phyloP scores from a whole-genome alignment of 1,284 basidiomycete genomes.

The Bondarzewia mesenterica region DNA sequence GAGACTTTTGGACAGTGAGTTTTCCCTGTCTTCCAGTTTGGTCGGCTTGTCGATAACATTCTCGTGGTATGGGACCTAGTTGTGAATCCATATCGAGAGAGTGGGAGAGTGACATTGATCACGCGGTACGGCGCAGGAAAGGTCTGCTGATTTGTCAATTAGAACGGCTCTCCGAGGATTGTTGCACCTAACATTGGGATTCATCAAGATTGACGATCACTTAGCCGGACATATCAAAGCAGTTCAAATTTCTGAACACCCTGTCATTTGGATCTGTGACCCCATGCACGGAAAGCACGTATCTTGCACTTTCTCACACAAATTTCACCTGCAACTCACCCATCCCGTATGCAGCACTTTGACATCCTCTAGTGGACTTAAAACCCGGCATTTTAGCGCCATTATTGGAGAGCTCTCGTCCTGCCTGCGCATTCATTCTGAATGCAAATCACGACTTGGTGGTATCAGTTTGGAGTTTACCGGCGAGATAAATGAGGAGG shows the following conservation, averaged over 20 bases:
- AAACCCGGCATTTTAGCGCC: constrained; percentile 87
- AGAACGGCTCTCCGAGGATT: not conserved
- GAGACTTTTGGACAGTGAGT: constrained; percentile 67
- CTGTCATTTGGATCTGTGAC: constrained; percentile 92
- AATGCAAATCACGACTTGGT: constrained; percentile 68
- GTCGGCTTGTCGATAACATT: no score
- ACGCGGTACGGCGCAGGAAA: constrained; percentile 89
- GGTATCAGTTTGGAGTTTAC: constrained; percentile 98
- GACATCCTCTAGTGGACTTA: constrained; percentile 69
- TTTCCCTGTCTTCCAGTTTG: not conserved
- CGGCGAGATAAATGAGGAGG: constrained; percentile 88
- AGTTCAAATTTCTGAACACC: constrained; percentile 76
- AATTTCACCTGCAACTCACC: not conserved
- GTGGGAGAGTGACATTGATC: constrained; percentile 85
- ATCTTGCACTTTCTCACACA: not conserved
- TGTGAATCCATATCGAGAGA: constrained; percentile 80
- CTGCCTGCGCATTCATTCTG: constrained; percentile 75
- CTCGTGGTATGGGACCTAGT: constrained; percentile 35
- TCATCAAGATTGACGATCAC: constrained; percentile 58
- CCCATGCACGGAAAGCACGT: constrained; percentile 95
- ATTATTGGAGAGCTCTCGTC: constrained; percentile 85
- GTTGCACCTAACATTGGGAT: not conserved
- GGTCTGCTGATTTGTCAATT: constrained; percentile 29
- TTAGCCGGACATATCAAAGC: constrained; percentile 81
- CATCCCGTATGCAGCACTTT: constrained; percentile 51